phyloP scores from a whole-genome alignment of 768 basidiomycete genomes.

The Boletus rubescentipes region DNA sequence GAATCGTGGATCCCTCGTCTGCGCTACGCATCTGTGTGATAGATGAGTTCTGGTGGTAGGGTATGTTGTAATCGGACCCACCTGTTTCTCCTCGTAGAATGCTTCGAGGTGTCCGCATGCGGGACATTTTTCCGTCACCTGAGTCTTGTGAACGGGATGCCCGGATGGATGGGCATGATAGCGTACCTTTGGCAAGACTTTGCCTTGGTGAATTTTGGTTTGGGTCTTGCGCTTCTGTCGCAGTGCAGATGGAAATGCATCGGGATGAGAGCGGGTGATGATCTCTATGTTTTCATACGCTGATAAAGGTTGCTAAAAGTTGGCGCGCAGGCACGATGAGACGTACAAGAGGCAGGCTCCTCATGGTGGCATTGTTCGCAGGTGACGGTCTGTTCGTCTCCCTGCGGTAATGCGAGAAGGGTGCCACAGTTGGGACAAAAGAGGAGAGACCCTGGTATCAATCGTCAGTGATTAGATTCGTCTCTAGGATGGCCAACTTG shows the following conservation, averaged over 20 bases:
- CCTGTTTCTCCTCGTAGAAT: slow-evolving; percentile 88
- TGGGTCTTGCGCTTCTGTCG: slow-evolving; percentile 88
- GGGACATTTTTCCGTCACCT: slow-evolving; percentile 92
- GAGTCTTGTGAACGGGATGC: not conserved
- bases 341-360: slow-evolving; percentile 88
- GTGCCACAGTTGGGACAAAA: slow-evolving; percentile 96
- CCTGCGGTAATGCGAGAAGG: slow-evolving; percentile 76
- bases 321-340: not conserved
- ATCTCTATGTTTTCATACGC: slow-evolving; percentile 93
- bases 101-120: slow-evolving; percentile 82
- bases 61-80: slow-evolving; percentile 30
- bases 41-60: not conserved
- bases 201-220: slow-evolving; percentile 73
- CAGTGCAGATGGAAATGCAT: slow-evolving; percentile 90
- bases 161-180: slow-evolving; percentile 22
- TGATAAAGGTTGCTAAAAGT: slow-evolving; percentile 28
- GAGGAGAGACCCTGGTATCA: slow-evolving; percentile 71
- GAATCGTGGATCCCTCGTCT: slow-evolving; percentile 92
- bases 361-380: slow-evolving; percentile 89
- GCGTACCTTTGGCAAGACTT: slow-evolving; percentile 65
- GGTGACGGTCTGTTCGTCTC: slow-evolving; percentile 66
- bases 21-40: slow-evolving; percentile 72
- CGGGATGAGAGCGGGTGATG: slow-evolving; percentile 86
- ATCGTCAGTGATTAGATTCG: not conserved
- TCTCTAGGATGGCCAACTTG: slow-evolving; percentile 19